These are phyloP conservation scores for Colletotrichum orbiculare DNA, from an alignment of 2,329 filamentous ascomycete genomes.

Conservation along the genomic window DNA sequence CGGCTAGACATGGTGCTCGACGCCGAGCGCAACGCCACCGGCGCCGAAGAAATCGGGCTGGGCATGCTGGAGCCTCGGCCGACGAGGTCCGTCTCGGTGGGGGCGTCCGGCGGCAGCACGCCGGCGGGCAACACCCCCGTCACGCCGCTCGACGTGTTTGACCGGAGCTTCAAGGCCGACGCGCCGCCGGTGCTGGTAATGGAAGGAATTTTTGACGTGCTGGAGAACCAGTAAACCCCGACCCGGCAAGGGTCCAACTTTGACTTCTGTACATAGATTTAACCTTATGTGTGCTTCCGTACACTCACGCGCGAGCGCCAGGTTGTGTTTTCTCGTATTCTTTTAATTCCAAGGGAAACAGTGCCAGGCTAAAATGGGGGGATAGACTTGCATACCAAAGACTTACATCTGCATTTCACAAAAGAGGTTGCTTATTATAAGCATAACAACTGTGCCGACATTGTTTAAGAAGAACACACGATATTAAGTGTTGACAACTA, in stretches of 20 bases:
- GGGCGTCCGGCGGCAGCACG: background rate
- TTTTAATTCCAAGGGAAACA: constrained; percentile 5
- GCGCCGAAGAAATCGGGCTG: constrained; percentile 25
- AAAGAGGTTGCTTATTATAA: too few relatives aligned
- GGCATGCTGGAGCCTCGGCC: constrained; percentile 30
- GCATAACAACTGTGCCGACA: too few relatives aligned
- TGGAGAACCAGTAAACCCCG: constrained; percentile 20
- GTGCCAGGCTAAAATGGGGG: too few relatives aligned
- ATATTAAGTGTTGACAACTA: too few relatives aligned
- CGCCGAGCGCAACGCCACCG: constrained; percentile 25
- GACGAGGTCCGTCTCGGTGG: constrained; percentile 15
- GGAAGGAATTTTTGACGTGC: constrained; percentile 33
- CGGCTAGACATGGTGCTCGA: constrained; percentile 29
- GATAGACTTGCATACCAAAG: too few relatives aligned
- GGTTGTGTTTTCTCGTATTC: constrained; percentile 14
- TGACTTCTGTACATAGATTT: background rate
- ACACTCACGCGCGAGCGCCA: background rate
- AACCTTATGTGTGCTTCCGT: background rate
- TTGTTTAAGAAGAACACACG: too few relatives aligned
- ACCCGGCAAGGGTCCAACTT: background rate
- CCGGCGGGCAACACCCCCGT: background rate
- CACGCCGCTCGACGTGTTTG: constrained; percentile 12
- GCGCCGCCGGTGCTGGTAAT: constrained; percentile 13
- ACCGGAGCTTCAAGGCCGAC: constrained; percentile 12
- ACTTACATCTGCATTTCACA: too few relatives aligned